Evolutionary conservation across 2,329 filamentous ascomycete species (phyloP), one percentile per base, ranked within the genome.

Genomic region (Lachnellula willkommii): DNA sequence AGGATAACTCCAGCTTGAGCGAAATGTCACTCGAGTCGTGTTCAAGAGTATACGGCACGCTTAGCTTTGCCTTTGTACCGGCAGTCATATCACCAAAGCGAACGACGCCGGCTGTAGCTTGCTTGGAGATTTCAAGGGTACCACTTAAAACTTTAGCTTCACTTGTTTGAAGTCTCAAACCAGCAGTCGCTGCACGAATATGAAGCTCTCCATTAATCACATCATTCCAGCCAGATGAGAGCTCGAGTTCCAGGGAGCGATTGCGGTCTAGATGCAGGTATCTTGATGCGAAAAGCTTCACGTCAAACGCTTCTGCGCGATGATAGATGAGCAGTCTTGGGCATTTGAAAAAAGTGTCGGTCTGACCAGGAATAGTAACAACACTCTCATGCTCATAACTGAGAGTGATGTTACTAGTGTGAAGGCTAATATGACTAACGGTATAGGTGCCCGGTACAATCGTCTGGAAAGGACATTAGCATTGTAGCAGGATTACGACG

Each of bases 31-130:
- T 79, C 1, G 89, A 78, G 45, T 90, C 84, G 56, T 88, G 85
- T 68, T 96, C 92, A 11, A 93, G 79, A 1, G 88, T 92, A 65
- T 95, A 99, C 0, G 92, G 93, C 47, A 92, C 80, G 6, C 78
- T 77, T 22, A 96, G 75, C 22, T 76, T 83, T 20, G 87, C 71
- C 0, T 67, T 72, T 0, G 76, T 74, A 2, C 77, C 65, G 0
- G 75, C 62, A 0, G 70, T 61, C 46, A 89, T 70, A 0, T 73
- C 60, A 1, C 74, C 73, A 52, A 86, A 79, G 42, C 67, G 69
- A 54, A 86, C 78, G 4, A 79, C 61, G 0, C 83, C 81, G 3
- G 77, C 73, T 54, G 84, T 81, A 0, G 79, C 74, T 3, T 75
- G 75, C 54, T 76, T 79, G 2, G 75, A 71, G 53, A 80, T 75